Evolutionary conservation across 164 flowering plant genomes (phyloP), one percentile per base, ranked within the genome.

Genomic region (Cinnamomum micranthum): DNA sequence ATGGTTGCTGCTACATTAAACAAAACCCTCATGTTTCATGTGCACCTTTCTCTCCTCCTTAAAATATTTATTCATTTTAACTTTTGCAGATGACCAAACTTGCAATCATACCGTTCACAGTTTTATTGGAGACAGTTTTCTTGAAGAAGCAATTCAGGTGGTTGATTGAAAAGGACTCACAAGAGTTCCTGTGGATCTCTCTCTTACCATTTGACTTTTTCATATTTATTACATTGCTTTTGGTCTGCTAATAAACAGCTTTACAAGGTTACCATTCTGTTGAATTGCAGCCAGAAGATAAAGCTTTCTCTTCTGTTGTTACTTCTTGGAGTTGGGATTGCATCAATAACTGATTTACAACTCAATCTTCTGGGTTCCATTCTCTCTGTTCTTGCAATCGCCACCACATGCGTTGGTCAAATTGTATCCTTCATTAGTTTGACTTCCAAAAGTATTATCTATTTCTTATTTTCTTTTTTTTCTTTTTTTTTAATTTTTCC

Each of bases 41-140:
- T 55, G 60, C 60, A 55, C 10, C 47, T 41, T 41, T 55, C 6
- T 3, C 60, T 55, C n/a, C 20, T 55, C n/a, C n/a, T 17, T 20
- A 55, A 55, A 55, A 3, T 14, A 55, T 55, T 15, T 55, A 15
- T 55, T 55, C 5, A 55, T 15, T 55, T 55, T 1, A 15, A 14
- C n/a, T 69, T 69, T 65, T 80, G 82, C 97, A 94, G 95, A 96
- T 96, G 99, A 96, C 99, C 22, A 96, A 96, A 79, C 95, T 96
- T 70, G 99, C 98, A 55, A 92, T 96, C 73, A 96, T 96, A 75
- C 99, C 99, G 75, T 96, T 93, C 82, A 96, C 99, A 15, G 98
- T 96, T 2, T 22, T 96, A 51, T 75, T 96, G 75, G 99, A 96
- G 84, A 96, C 99, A 10, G 1, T 89, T 50, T 94, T 92, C 82